Base-by-base conservation (phyloP, 2,329 filamentous ascomycete genomes). In the Raffaelea ambrosiae region DNA sequence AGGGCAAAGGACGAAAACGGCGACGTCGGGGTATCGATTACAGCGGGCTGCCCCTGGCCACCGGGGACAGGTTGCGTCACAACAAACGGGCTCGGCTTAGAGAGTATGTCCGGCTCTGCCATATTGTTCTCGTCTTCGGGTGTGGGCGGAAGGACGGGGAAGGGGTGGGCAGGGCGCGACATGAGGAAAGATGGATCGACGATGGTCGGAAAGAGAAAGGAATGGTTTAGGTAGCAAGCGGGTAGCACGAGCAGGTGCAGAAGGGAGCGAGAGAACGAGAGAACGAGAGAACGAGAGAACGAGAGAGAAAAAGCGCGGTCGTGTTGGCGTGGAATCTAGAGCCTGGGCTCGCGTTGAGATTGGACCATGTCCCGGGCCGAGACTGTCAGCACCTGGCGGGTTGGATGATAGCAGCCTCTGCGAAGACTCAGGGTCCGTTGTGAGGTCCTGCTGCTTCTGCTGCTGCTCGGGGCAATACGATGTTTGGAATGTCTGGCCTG, bases 1-100 rank as follows among this genome's bases (percentile, higher is more conserved):
- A 88, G 72, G n/a, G 83, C 83, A 48, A 66, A 52, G 18, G 61
- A 56, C 13, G 71, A 70, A 4, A 72, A 66, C 51, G 69, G 68
- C 58, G 74, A 64, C n/a, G 64, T 63, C 3, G 70, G 66, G 22
- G 69, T 67, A 48, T 67, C 64, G 31, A 66, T 52, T 46, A 58
- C 51, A 43, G 47, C 48, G 51, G 53, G 56, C 42, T 38, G 44
- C 18, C 21, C 51, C 47, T 40, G 22, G 18, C 21, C 43, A 10
- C 11, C 31, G n/a, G 31, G 19, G 18, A 35, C 35, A 18, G 19
- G 33, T 16, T 9, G 22, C 20, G 38, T 49, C 40, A 33, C 8
- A 5, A 29, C 43, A 14, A 31, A 36, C 4, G 41, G 52, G 29
- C 38, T 46, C 5, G 31, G 23, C 22, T 40, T 44, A 2, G 45